Evolutionary conservation across 139 green algal species (phyloP).

Genomic region (Gonium pectorale): DNA sequence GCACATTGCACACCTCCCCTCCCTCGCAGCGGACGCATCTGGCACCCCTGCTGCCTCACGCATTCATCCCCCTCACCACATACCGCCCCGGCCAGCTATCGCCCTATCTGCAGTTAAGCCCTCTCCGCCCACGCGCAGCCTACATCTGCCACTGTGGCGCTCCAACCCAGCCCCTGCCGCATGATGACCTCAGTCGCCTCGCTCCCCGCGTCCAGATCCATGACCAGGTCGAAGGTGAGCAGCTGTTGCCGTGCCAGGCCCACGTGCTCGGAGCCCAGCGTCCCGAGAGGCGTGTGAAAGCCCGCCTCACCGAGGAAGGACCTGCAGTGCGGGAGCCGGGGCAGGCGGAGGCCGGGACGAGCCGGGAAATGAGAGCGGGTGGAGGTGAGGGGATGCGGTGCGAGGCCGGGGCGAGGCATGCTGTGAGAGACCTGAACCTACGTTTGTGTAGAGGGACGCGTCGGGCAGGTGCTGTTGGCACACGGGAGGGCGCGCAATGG

Average conservation of each 20-base stretch:
- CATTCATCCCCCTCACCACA: too few species aligned
- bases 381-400: not conserved
- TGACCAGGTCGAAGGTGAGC: conserved; percentile 32
- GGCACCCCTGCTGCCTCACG: too few species aligned
- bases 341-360: not conserved
- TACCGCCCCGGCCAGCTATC: too few species aligned
- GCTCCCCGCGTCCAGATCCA: conserved; percentile 34
- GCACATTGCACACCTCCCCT: too few species aligned
- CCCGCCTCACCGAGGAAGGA: conserved; percentile 25
- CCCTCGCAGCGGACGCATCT: too few species aligned
- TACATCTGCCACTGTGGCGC: conserved; percentile 3
- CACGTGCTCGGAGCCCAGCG: not conserved
- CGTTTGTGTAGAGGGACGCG: not conserved
- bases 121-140: too few species aligned
- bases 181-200: not conserved
- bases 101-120: too few species aligned
- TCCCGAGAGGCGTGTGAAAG: conserved; percentile 19
- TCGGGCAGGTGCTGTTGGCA: not conserved
- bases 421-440: not conserved
- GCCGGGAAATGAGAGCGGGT: not conserved
- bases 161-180: conserved; percentile 12
- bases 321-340: not conserved
- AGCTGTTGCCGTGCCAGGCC: not conserved
- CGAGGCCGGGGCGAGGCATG: not conserved
- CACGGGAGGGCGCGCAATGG: too few species aligned